Evolutionary conservation across 1,284 basidiomycete species (phyloP).

Genomic region (Cutaneotrichosporon sp.): DNA sequence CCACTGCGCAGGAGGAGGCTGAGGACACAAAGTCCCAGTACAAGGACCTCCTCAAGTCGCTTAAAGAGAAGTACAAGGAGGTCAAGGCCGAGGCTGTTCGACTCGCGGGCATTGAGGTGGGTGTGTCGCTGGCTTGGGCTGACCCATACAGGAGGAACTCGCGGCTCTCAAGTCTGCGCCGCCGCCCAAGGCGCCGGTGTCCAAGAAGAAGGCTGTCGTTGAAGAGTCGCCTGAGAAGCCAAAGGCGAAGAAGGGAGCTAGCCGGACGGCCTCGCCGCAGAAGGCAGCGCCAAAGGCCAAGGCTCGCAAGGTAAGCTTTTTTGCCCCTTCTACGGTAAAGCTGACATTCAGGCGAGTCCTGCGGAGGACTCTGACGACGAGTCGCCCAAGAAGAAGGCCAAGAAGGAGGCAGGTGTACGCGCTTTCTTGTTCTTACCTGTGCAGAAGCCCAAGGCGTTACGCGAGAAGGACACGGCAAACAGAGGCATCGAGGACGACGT

Average conservation of each 20-base stretch:
- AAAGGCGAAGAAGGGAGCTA: not conserved
- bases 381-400: conserved; percentile 27
- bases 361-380: conserved; percentile 24
- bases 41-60: conserved; percentile 16
- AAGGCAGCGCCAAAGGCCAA: conserved; percentile 13
- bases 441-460: not conserved
- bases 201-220: conserved; percentile 6
- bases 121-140: conserved; percentile 1
- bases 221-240: conserved; percentile 5
- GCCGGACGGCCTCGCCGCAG: not conserved
- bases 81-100: conserved; percentile 28
- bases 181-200: conserved; percentile 4
- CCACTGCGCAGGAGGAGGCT: conserved; percentile 30
- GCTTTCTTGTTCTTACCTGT: not conserved
- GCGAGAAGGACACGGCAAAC: not conserved
- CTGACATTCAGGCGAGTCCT: conserved; percentile 20
- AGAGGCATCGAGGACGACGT: not conserved
- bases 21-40: conserved; percentile 18
- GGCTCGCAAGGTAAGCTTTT: conserved; percentile 19
- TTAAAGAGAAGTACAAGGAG: conserved; percentile 24
- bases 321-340: not conserved
- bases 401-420: conserved; percentile 13
- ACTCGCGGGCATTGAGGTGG: conserved; percentile 29
- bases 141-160: conserved; percentile 25
- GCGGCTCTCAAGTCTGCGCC: conserved; percentile 20